A percentile compares a stretch with the other conserved stretches of the same genome.
phyloP scores from a whole-genome alignment of 306 rosid genomes.

The Sesbania bispinosa region DNA sequence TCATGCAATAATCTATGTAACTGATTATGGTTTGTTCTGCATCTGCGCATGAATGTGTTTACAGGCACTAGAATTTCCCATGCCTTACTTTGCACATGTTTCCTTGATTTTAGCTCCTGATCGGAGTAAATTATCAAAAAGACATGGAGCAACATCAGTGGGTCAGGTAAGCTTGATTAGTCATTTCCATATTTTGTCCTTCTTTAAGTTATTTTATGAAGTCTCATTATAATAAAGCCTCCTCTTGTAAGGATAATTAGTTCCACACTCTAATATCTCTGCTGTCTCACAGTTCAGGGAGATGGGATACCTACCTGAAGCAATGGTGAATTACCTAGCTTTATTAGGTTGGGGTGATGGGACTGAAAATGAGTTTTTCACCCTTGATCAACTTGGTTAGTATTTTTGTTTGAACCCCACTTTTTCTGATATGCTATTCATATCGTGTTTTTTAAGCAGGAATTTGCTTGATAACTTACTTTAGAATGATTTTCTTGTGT shows the following conservation, averaged over 20 bases:
- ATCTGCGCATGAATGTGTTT: conserved; percentile 10
- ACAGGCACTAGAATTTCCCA: conserved; percentile 77
- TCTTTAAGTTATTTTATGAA: neutral
- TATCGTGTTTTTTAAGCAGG: neutral
- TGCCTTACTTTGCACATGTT: conserved; percentile 86
- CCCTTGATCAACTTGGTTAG: conserved; percentile 82
- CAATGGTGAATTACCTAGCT: conserved; percentile 92
- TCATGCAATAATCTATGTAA: neutral
- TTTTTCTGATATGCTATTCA: neutral
- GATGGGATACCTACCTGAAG: conserved; percentile 95
- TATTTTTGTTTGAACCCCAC: conserved; percentile 25
- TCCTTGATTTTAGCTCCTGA: conserved; percentile 97
- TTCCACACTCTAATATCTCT: conserved; percentile 26
- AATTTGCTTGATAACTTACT: neutral
- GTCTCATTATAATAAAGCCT: no score
- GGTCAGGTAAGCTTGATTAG: conserved; percentile 61
- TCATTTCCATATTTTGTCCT: neutral
- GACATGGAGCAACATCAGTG: conserved; percentile 97
- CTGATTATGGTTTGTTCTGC: conserved; percentile 19
- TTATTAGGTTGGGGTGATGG: conserved; percentile 99
- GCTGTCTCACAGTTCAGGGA: conserved; percentile 68
- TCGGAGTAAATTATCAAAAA: conserved; percentile 91
- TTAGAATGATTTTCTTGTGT: conserved; percentile 11
- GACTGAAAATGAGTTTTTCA: conserved; percentile 87
- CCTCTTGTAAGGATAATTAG: neutral